Conservation (phyloP, 2,329 filamentous ascomycete genomes). For the Beauveria pseudobassiana region DNA sequence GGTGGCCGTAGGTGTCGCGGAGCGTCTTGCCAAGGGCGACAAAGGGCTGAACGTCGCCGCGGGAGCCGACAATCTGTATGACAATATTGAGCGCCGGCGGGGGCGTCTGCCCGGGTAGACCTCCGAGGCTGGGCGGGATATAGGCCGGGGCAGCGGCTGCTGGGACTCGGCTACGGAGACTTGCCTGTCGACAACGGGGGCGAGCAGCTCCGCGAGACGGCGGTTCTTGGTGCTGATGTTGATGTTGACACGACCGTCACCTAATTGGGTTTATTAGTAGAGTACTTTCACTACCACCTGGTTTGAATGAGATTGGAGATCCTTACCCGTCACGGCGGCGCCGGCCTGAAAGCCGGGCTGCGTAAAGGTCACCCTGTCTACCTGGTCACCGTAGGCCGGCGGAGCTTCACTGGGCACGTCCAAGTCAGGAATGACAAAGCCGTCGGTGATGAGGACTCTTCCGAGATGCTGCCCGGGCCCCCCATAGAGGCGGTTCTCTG, state of each 20-base stretch:
- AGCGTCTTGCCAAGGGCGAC: slow-evolving; percentile 60
- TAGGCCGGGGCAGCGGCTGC: slow-evolving; percentile 55
- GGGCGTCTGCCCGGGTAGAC: slow-evolving; percentile 44
- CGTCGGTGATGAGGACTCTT: slow-evolving; percentile 30
- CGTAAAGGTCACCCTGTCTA: slow-evolving; percentile 50
- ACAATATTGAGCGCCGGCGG: slow-evolving; percentile 60
- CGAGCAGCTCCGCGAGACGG: slow-evolving; percentile 59
- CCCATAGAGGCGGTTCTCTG: background rate
- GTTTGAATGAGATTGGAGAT: no score
- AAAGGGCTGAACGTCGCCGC: slow-evolving; percentile 72
- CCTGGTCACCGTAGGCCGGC: slow-evolving; percentile 52
- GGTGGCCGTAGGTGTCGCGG: slow-evolving; percentile 58
- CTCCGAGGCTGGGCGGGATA: slow-evolving; percentile 65
- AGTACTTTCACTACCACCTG: background rate
- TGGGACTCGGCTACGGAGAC: slow-evolving; percentile 37
- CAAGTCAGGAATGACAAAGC: slow-evolving; percentile 34
- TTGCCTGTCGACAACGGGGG: slow-evolving; percentile 54
- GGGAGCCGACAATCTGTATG: slow-evolving; percentile 67
- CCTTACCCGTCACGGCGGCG: slow-evolving; percentile 47
- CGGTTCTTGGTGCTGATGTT: slow-evolving; percentile 65
- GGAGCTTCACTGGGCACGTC: slow-evolving; percentile 36
- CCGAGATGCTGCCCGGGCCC: background rate
- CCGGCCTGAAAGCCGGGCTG: slow-evolving; percentile 57
- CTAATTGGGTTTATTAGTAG: slow-evolving; percentile 26
- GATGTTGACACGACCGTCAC: slow-evolving; percentile 73